Evolutionary conservation across 2,329 filamentous ascomycete species (phyloP), one percentile per base, ranked within the genome.

Genomic region (Ascosphaera aggregata): DNA sequence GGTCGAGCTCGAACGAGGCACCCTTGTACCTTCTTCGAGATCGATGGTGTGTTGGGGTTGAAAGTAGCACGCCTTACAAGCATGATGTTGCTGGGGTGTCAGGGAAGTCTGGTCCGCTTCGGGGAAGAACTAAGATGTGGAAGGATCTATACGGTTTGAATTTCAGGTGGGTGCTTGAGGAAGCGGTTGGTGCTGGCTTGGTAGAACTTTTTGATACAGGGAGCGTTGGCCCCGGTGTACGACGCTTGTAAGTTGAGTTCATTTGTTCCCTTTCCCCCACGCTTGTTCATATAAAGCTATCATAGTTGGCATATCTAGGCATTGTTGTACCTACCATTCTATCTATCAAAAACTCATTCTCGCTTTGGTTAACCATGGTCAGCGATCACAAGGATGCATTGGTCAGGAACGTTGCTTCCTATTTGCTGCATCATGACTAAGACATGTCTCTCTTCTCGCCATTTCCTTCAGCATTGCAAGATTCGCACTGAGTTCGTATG

Each of bases 131-230:
- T 13, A 72, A 67, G 53, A 73, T 72, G 49, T 76, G 72, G 71
- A 71, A 64, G 47, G 55, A 62, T 9, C 65, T 74, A 35, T 65
- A 66, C 44, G 72, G 72, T 0, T 53, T 74, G 54, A 55, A 57
- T 18, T 75, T 75, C 45, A 64, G 67, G 20, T 75, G 69, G 69
- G 59, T 67, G 7, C 45, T 76, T 30, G 69, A 69, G 42, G 71
- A 76, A 48, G 67, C 67, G 43, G 49, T 75, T 13, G 71, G 72
- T 1, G 64, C 66, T 17, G 72, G 72, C 2, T 47, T 73, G 18
- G 57, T 75, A 9, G 71, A 76, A 52, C 48, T 71, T 5, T 76
- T 76, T 46, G 66, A 73, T 46, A 76, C 71, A 3, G 65, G 70
- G 15, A 72, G 65, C 47, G 70, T 75, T 19, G 71, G 71, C 3